Evolutionary conservation across 2,329 filamentous ascomycete species (phyloP).

Genomic region (Fusarium sarcochroum): DNA sequence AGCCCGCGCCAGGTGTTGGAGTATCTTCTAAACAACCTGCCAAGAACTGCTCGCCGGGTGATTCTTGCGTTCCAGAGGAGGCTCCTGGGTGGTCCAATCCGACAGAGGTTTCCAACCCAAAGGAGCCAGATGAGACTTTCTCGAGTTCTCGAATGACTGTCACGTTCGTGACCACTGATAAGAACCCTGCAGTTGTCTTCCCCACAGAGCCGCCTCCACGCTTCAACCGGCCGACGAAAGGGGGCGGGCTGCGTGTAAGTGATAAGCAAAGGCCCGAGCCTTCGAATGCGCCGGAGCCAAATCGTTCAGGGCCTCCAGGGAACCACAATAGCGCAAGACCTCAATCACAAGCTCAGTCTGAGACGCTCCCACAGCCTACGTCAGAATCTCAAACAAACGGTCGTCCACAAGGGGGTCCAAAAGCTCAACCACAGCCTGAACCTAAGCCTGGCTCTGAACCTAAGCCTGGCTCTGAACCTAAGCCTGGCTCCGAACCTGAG

Average conservation of each 20-base stretch:
- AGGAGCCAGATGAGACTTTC: slow-evolving; percentile 24
- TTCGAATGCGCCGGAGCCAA: slow-evolving; percentile 3
- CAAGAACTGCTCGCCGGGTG: slow-evolving; percentile 13
- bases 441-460: slow-evolving; percentile 6
- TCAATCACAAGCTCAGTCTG: slow-evolving; percentile 4
- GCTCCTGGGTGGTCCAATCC: slow-evolving; percentile 15
- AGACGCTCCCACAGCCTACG: slow-evolving; percentile 6
- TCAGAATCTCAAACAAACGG: slow-evolving; percentile 1
- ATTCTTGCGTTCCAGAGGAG: slow-evolving; percentile 13
- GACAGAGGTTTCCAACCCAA: slow-evolving; percentile 6
- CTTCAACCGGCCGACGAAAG: slow-evolving; percentile 52
- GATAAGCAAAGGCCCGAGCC: slow-evolving; percentile 42
- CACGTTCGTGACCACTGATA: slow-evolving; percentile 67
- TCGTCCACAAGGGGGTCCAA: slow-evolving; percentile 12
- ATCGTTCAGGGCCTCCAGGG: neutral
- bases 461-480: no score
- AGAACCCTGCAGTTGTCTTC: slow-evolving; percentile 66
- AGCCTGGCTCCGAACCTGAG: slow-evolving; percentile 3
- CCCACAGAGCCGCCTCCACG: slow-evolving; percentile 56
- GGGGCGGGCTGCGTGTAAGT: slow-evolving; percentile 15
- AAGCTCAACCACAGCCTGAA: slow-evolving; percentile 7
- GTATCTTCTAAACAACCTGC: slow-evolving; percentile 31
- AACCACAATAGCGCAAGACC: neutral
- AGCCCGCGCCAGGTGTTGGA: slow-evolving; percentile 4
- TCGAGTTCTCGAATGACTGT: slow-evolving; percentile 50